These are phyloP conservation scores for Paraphoma sp. DNA, from an alignment of 2,329 filamentous ascomycete genomes.

Conservation along the genomic window DNA sequence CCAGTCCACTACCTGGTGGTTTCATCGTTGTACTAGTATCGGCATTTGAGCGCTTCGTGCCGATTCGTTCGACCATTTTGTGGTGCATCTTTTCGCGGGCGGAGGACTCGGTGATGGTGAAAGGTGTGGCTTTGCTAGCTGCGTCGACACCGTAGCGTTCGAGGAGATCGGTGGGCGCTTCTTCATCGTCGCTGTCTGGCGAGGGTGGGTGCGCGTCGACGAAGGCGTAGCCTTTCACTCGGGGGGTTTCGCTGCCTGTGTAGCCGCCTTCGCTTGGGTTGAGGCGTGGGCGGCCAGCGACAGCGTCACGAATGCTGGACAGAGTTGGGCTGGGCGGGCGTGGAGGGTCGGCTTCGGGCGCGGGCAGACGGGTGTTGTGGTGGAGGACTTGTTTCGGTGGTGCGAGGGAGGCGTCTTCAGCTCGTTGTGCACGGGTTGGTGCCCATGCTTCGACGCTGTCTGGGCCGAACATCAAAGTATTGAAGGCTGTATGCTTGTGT, in stretches of 20 bases:
- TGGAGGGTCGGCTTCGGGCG: conserved; percentile 44
- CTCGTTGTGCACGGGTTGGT: conserved; percentile 69
- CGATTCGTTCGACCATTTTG: conserved; percentile 63
- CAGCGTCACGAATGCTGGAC: conserved; percentile 81
- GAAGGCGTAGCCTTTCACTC: conserved; percentile 92
- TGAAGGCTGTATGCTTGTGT: conserved; percentile 77
- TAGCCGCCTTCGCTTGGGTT: conserved; percentile 68
- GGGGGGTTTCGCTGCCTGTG: conserved; percentile 78
- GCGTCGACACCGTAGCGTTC: conserved; percentile 52
- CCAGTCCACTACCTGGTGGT: conserved; percentile 27
- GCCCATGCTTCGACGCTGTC: conserved; percentile 65
- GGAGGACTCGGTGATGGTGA: conserved; percentile 77
- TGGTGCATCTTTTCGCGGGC: conserved; percentile 79
- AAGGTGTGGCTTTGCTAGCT: conserved; percentile 54
- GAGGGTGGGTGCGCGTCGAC: conserved; percentile 92
- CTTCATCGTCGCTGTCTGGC: conserved; percentile 52
- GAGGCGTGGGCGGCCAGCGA: conserved; percentile 72
- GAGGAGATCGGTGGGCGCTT: conserved; percentile 48
- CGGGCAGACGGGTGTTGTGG: conserved; percentile 80
- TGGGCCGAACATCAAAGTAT: conserved; percentile 85
- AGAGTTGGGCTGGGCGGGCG: conserved; percentile 80
- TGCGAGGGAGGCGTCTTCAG: conserved; percentile 74
- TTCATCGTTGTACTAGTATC: background rate
- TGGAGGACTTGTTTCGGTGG: conserved; percentile 80
- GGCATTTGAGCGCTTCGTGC: conserved; percentile 15